These are phyloP conservation scores for Aspergillus oerlinghausenensis DNA, from an alignment of 2,329 filamentous ascomycete species.

Conservation along the genomic window DNA sequence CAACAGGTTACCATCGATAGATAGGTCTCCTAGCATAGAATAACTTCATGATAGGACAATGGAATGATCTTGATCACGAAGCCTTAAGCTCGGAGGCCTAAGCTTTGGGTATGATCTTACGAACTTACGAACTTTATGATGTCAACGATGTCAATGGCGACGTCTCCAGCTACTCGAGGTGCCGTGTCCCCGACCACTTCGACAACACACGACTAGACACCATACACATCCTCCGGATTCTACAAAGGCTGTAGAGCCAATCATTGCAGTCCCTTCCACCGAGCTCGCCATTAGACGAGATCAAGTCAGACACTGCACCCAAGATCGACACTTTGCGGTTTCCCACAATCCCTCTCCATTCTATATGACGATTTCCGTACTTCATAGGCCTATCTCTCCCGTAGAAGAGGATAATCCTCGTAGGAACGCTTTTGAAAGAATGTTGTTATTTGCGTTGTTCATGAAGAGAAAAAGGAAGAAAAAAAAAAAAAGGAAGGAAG, in stretches of 20 bases:
- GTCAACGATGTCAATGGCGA: not conserved
- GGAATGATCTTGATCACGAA: not conserved
- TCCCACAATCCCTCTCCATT: conserved; percentile 47
- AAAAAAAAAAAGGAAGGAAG: conserved; percentile 22
- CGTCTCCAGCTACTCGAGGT: not conserved
- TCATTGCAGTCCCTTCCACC: conserved; percentile 57
- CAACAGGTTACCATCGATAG: not conserved
- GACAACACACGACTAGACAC: not conserved
- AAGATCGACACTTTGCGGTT: conserved; percentile 47
- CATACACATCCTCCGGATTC: conserved; percentile 2
- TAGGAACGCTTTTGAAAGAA: conserved; percentile 57
- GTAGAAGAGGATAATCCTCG: conserved; percentile 41
- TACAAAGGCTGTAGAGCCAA: conserved; percentile 47
- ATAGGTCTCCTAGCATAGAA: conserved; percentile 4
- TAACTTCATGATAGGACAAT: not conserved
- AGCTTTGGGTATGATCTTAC: not conserved
- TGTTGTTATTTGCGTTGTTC: conserved; percentile 56
- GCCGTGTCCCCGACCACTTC: not conserved
- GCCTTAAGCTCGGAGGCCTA: not conserved
- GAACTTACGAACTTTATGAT: too few species aligned
- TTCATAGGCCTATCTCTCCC: conserved; percentile 43
- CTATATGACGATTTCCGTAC: conserved; percentile 55
- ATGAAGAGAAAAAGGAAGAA: conserved; percentile 39
- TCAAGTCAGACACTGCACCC: conserved; percentile 53
- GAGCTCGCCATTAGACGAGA: conserved; percentile 17